Percentiles rank a stretch among this genome's conserved stretches.
phyloP scores from a whole-genome alignment of 768 basidiomycete species.

The Mycena alexandri region DNA sequence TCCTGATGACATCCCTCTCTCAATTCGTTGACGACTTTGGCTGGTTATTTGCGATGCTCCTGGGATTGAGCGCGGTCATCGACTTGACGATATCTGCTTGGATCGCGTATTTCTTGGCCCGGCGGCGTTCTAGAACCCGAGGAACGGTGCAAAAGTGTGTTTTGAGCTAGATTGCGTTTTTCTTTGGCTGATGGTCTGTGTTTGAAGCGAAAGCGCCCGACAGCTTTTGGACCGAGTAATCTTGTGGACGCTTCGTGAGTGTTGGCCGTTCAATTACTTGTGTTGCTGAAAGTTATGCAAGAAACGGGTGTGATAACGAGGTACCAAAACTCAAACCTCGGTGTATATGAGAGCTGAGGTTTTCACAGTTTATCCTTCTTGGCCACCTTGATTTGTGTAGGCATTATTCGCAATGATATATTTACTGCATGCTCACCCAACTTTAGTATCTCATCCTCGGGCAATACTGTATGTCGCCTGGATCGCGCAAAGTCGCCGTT shows the following conservation, averaged over 20 bases:
- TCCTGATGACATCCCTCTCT: constrained; percentile 18
- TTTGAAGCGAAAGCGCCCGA: constrained; percentile 32
- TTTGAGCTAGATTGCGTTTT: background rate
- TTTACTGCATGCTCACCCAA: constrained; percentile 1
- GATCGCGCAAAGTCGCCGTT: background rate
- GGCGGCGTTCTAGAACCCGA: constrained; percentile 22
- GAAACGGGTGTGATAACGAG: constrained; percentile 40
- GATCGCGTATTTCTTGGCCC: constrained; percentile 38
- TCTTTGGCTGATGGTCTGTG: background rate
- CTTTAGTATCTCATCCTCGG: constrained; percentile 34
- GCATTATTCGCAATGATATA: background rate
- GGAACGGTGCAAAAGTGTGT: constrained; percentile 31
- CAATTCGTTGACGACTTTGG: constrained; percentile 32
- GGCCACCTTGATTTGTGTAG: constrained; percentile 32
- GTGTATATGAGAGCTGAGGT: background rate
- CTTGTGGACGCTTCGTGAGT: constrained; percentile 37
- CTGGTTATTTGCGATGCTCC: constrained; percentile 33
- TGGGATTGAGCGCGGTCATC: constrained; percentile 29
- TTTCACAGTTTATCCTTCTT: constrained; percentile 32
- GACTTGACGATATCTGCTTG: constrained; percentile 36
- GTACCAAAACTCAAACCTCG: background rate
- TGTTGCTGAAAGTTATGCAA: constrained; percentile 4
- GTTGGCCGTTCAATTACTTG: background rate
- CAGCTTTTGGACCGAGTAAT: constrained; percentile 37
- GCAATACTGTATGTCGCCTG: constrained; percentile 29